Base-by-base conservation (phyloP, 768 basidiomycete genomes). In the Hydnomerulius pinastri region DNA sequence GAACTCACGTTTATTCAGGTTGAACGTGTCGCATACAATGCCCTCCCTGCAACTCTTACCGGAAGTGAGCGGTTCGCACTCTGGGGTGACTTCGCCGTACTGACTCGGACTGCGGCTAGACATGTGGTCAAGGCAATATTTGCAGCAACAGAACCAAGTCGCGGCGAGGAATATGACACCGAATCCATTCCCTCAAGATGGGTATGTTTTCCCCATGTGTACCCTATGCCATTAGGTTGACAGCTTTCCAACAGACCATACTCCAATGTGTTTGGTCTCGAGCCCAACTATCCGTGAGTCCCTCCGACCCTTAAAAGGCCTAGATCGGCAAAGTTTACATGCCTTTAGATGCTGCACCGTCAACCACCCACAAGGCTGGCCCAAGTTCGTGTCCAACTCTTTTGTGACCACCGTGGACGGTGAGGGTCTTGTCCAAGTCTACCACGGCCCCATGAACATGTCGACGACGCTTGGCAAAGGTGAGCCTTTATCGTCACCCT, bases 131-230 rank as follows among this genome's bases (percentile, higher is more conserved):
- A 69, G 78, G 12, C 80, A 82, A 60, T 83, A 82, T 55, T 64
- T 82, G 13, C 82, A 82, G 51, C 76, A 82, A 56, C 76, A 79
- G 59, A 83, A 81, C 54, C 81, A 82, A 57, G 75, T 82, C 30
- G 77, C 76, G 1, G 71, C 78, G 13, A 73, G 76, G 63, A 81
- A 81, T 55, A 82, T 81, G 80, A 75, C 67, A 13, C 75, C 73
- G 77, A n/a, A n/a, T n/a, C n/a, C n/a, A n/a, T n/a, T n/a, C n/a
- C n/a, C n/a, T n/a, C n/a, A n/a, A n/a, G n/a, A n/a, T n/a, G n/a
- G n/a, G n/a, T n/a, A n/a, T n/a, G n/a, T n/a, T n/a, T n/a, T n/a
- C n/a, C n/a, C n/a, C n/a, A n/a, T n/a, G n/a, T n/a, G n/a, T n/a
- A n/a, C n/a, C n/a, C n/a, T n/a, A n/a, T n/a, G n/a, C n/a, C n/a